Conservation (phyloP, 2,329 filamentous ascomycete genomes). For the Aspergillus sp. region DNA sequence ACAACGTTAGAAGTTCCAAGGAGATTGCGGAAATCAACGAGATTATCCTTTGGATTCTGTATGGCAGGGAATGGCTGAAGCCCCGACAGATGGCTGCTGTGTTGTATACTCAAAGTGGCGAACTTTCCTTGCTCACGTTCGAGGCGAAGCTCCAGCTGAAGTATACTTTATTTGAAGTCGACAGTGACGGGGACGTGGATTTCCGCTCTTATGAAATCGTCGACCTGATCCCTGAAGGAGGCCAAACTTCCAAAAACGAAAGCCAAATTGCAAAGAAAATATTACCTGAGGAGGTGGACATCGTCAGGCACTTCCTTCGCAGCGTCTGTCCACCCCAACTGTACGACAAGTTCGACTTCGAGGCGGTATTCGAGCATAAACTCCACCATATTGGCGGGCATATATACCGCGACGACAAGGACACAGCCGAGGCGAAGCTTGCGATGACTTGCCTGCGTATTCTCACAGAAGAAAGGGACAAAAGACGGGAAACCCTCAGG, state of each 20-base stretch:
- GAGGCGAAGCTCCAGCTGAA: slow-evolving; percentile 21
- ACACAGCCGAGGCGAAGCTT: slow-evolving; percentile 19
- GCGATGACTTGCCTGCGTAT: slow-evolving; percentile 18
- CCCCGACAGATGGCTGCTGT: slow-evolving; percentile 22
- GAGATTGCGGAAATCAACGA: slow-evolving; percentile 31
- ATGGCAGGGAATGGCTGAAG: slow-evolving; percentile 17
- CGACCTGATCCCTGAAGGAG: slow-evolving; percentile 12
- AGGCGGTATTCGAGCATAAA: slow-evolving; percentile 25
- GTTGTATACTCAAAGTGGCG: slow-evolving; percentile 23
- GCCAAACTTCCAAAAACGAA: not conserved
- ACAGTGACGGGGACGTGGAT: slow-evolving; percentile 20
- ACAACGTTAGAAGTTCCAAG: slow-evolving; percentile 20
- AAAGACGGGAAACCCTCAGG: slow-evolving; percentile 9
- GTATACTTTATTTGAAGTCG: slow-evolving; percentile 21
- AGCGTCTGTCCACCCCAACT: slow-evolving; percentile 25
- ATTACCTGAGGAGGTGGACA: slow-evolving; percentile 20
- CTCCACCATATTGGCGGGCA: slow-evolving; percentile 16
- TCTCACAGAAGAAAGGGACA: slow-evolving; percentile 15
- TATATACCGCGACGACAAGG: slow-evolving; percentile 25
- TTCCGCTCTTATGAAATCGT: slow-evolving; percentile 21
- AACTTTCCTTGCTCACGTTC: slow-evolving; percentile 24
- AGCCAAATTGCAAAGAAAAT: slow-evolving; percentile 4
- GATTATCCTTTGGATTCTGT: slow-evolving; percentile 28
- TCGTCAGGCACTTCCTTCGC: slow-evolving; percentile 25
- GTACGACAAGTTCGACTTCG: slow-evolving; percentile 26